Evolutionary conservation across 768 basidiomycete genomes (phyloP).

Genomic region (Mycena latifolia): DNA sequence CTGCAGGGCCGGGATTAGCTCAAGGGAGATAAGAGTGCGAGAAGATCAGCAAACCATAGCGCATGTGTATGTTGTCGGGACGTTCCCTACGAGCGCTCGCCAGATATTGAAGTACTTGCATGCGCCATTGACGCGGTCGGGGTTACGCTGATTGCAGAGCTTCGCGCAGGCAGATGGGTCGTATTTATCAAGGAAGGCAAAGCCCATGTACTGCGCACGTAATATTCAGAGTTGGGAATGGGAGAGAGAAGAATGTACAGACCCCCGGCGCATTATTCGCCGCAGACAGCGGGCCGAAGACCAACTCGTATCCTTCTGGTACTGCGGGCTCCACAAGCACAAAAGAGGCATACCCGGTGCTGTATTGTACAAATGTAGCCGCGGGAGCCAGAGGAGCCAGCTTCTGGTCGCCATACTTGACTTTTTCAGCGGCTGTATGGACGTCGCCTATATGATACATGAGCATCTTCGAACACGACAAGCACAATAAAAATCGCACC

Average conservation of each 20-base stretch:
- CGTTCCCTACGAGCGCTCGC: slow-evolving; percentile 18
- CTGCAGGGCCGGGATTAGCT: slow-evolving; percentile 11
- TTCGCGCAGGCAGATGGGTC: slow-evolving; percentile 32
- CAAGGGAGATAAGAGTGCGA: background rate
- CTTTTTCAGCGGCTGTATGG: slow-evolving; percentile 35
- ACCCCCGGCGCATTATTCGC: slow-evolving; percentile 40
- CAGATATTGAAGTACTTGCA: slow-evolving; percentile 40
- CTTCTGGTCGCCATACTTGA: slow-evolving; percentile 30
- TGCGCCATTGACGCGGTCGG: slow-evolving; percentile 27
- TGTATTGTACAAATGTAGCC: slow-evolving; percentile 31
- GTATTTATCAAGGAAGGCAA: slow-evolving; percentile 32
- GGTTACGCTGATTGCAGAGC: slow-evolving; percentile 24
- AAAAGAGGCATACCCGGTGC: slow-evolving; percentile 36
- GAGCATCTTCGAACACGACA: too few species aligned
- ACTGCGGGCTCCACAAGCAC: slow-evolving; percentile 17
- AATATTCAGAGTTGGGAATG: background rate
- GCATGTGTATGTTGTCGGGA: slow-evolving; percentile 34
- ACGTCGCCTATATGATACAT: slow-evolving; percentile 31
- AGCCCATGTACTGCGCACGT: slow-evolving; percentile 35
- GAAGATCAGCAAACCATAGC: slow-evolving; percentile 23
- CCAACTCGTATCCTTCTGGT: slow-evolving; percentile 37
- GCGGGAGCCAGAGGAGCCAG: slow-evolving; percentile 10
- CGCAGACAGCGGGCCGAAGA: slow-evolving; percentile 38
- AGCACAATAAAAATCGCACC: slow-evolving; percentile 6
- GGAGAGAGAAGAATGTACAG: background rate